A percentile compares a stretch with the other conserved stretches of the same genome.
Conservation (phyloP, 352 stramenopile genomes). For the Elongisporangium prolatum region DNA sequence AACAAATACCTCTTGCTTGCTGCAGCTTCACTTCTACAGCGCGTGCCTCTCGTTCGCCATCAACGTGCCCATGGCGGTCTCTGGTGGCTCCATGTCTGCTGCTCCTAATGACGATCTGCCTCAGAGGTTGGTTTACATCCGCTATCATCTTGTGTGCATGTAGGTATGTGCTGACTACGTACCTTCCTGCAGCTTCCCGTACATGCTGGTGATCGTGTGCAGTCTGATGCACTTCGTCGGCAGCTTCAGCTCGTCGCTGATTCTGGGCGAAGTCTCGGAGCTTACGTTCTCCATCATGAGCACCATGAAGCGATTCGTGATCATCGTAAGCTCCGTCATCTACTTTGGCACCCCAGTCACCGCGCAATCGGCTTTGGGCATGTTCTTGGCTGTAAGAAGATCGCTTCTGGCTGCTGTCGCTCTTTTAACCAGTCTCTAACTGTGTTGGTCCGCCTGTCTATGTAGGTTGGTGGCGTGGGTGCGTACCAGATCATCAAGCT, state of each 20-base stretch:
- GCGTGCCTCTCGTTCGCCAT: slow-evolving; percentile 80
- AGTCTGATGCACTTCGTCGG: slow-evolving; percentile 83
- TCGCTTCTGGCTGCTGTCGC: not conserved
- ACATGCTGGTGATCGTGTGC: slow-evolving; percentile 64
- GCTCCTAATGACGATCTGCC: not conserved
- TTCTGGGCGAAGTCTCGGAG: slow-evolving; percentile 83
- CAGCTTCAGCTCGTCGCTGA: slow-evolving; percentile 76
- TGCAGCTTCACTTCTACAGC: slow-evolving; percentile 85
- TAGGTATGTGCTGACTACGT: too few relatives aligned
- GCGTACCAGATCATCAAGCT: slow-evolving; percentile 81
- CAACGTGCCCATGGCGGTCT: slow-evolving; percentile 40
- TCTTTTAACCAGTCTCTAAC: not conserved
- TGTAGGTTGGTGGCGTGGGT: slow-evolving; percentile 61
- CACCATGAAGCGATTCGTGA: slow-evolving; percentile 87
- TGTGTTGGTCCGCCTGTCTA: not conserved
- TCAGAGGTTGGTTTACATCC: not conserved
- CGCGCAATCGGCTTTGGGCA: slow-evolving; percentile 58
- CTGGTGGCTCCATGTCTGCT: not conserved
- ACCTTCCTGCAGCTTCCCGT: slow-evolving; percentile 51
- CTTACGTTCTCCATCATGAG: slow-evolving; percentile 89
- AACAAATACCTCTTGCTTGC: not conserved
- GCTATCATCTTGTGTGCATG: too few relatives aligned
- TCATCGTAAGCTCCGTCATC: slow-evolving; percentile 79
- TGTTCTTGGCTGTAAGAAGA: slow-evolving; percentile 54
- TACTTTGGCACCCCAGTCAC: slow-evolving; percentile 85